phyloP scores from a whole-genome alignment of 2,329 filamentous ascomycete species.

The Aureobasidium uvarum region DNA sequence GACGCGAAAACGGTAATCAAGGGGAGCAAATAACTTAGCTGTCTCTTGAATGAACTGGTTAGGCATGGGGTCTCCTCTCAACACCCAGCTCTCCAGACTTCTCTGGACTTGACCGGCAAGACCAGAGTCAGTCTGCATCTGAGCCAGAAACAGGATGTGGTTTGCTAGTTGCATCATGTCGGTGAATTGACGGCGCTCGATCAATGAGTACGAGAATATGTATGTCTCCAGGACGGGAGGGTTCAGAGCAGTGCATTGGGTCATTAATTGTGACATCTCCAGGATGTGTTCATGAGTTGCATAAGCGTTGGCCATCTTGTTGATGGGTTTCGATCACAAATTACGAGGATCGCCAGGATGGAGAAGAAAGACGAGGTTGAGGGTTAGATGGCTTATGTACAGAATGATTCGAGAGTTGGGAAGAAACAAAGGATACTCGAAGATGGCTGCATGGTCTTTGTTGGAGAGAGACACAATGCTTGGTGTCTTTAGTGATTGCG shows the following conservation, averaged over 20 bases:
- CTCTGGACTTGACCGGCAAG: background rate
- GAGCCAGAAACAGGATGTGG: background rate
- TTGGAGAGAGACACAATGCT: background rate
- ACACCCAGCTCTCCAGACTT: background rate
- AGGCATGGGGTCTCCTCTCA: background rate
- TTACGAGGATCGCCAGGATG: background rate
- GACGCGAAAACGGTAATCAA: constrained; percentile 1
- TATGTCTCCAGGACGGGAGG: constrained; percentile 10
- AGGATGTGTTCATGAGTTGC: background rate
- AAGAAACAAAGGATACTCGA: background rate
- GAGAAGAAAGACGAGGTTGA: background rate
- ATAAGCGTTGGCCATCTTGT: background rate
- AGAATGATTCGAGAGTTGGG: no score
- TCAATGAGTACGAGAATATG: background rate
- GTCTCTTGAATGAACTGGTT: constrained; percentile 4
- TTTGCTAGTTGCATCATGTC: constrained; percentile 13
- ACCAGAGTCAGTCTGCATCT: background rate
- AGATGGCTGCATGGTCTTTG: background rate
- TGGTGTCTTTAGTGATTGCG: background rate
- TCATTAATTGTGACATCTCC: constrained; percentile 5
- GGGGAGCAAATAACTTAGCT: background rate
- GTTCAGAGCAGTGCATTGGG: background rate
- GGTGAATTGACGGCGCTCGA: constrained; percentile 17
- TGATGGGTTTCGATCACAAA: background rate
- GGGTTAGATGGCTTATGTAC: background rate